Evolutionary conservation across 2,329 filamentous ascomycete genomes (phyloP).

Genomic region (Neurospora sp.): DNA sequence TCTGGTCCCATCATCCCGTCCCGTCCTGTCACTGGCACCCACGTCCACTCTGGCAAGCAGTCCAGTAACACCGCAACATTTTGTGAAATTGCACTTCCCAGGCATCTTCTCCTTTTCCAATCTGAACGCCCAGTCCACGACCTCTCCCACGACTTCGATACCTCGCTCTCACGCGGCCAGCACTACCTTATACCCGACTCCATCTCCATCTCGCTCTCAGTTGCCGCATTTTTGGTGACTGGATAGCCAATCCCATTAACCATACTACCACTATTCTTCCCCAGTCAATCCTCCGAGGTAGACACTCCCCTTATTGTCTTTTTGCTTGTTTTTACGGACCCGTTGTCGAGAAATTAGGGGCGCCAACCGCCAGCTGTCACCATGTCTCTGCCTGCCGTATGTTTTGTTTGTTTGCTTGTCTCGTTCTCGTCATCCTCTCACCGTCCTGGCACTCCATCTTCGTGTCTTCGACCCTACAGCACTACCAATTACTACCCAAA

Average conservation of each 20-base stretch:
- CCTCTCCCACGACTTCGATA: conserved; percentile 17
- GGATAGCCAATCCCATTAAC: conserved; percentile 13
- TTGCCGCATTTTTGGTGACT: conserved; percentile 13
- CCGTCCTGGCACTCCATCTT: neutral
- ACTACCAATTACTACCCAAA: conserved; percentile 5
- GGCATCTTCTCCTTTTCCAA: conserved; percentile 16
- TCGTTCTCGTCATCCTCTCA: conserved; percentile 3
- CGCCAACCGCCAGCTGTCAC: conserved; percentile 2
- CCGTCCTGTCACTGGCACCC: neutral
- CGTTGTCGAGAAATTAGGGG: neutral
- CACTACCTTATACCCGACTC: conserved; percentile 13
- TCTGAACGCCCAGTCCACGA: conserved; percentile 13
- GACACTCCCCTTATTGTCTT: neutral
- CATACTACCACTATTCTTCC: conserved; percentile 7
- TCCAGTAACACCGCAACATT: conserved; percentile 24
- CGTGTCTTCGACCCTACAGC: neutral
- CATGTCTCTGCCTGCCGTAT: conserved; percentile 25
- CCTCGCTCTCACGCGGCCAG: conserved; percentile 16
- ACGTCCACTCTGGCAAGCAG: neutral
- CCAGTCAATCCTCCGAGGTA: neutral
- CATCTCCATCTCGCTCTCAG: conserved; percentile 10
- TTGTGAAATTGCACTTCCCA: conserved; percentile 30
- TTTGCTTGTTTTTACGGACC: neutral
- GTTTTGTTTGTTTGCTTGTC: conserved; percentile 13
- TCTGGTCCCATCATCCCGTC: neutral